Evolutionary conservation across 148 eudicot genomes (phyloP), one percentile per base, ranked within the genome.

Genomic region (Salicornia ramosissima): DNA sequence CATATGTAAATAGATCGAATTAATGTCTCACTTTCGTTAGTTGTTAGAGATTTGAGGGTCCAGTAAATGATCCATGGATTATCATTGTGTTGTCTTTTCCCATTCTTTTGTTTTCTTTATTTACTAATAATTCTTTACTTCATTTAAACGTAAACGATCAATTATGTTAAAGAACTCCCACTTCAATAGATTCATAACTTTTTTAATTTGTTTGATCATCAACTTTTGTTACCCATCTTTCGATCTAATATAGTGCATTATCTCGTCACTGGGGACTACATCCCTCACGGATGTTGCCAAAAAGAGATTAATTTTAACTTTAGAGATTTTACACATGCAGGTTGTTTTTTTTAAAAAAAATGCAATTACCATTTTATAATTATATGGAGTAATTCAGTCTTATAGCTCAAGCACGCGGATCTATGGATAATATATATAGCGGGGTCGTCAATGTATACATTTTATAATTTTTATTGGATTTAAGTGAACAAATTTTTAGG

Each of bases 91-190:
- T 16, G 11, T 16, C 26, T 22, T 65, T 45, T 55, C 39, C 5
- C n/a, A 8, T 26, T n/a, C n/a, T 40, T 11, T 3, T 54, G n/a
- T 18, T 67, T 52, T 67, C 47, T 18, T 69, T 69, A 28, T 5
- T n/a, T n/a, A n/a, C n/a, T n/a, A n/a, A n/a, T 28, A 31, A 69
- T 69, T 40, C 73, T 57, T 69, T 69, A 15, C 73, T 69, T 69
- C 53, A 26, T 19, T n/a, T 18, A 25, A 69, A 69, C 73, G 73
- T 36, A 56, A 12, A 42, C 1, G 39, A 19, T 24, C 12, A 26
- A 30, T 18, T 18, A 66, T 22, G 39, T 36, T 36, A 55, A 56
- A 26, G 25, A 34, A 54, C 40, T 31, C 64, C 53, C 73, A 57
- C 29, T 36, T 18, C 36, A 36, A 40, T 22, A 3, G 40, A 36